Evolutionary conservation across 768 basidiomycete species (phyloP), one percentile per base, ranked within the genome.

Genomic region (Phaeotremella fagi): DNA sequence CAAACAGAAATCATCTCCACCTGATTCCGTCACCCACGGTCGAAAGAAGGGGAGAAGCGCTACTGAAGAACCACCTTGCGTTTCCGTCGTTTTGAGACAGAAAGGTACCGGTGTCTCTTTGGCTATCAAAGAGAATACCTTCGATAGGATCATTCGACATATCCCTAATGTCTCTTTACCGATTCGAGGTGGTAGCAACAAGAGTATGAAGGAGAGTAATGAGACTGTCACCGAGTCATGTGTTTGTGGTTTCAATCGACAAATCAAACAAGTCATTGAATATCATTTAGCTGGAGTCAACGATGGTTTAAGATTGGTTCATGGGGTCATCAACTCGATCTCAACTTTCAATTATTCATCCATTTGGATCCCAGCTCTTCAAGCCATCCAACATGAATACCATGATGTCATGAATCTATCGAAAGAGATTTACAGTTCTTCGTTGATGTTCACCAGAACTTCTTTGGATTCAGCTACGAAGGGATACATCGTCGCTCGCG

Each of bases 381-480:
- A 20, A 41, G 38, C 38, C 22, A 7, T 41, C 7, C 20, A 14
- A 22, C 12, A 41, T 6, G 38, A 41, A 41, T 41, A 41, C 20
- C 18, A 9, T 6, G 38, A 41, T 11, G 7, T 41, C 18, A 20
- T 41, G 7, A 22, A 41, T 20, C 38, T 41, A 11, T 11, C 38
- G 12, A 7, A 7, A 20, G 38, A 41, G 7, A 6, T 41, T 6
- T 41, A 41, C 38, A 57, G 31, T 22, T 51, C 56, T 2, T 48
- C 48, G 25, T 53, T 51, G 24, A 46, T 51, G 5, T 26, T 50
- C 3, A 38, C 61, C n/a, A 29, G 38, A 18, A 12, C 12, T 6
- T 41, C 38, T 54, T 42, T 38, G 44, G 3, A 24, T 46, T 27
- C 23, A 46, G 18, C 41, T 4, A 1, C 28, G 29, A 22, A 4